These are phyloP conservation scores for Picea mariana DNA, from an alignment of 83 land plant species.

Conservation along the genomic window DNA sequence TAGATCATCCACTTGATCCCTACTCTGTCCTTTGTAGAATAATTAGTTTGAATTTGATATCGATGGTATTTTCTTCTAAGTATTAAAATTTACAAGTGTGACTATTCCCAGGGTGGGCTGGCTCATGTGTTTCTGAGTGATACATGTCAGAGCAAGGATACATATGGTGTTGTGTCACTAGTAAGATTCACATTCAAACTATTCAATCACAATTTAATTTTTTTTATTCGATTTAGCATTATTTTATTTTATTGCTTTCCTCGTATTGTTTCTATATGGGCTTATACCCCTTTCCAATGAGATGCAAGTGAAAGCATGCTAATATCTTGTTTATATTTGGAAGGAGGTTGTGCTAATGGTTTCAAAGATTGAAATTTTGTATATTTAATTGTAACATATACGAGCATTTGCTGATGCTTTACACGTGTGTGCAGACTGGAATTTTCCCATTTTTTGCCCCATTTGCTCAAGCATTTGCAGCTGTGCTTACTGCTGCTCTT, in stretches of 20 bases:
- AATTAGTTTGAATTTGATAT: conserved; percentile 5
- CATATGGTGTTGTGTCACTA: conserved; percentile 74
- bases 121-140: conserved; percentile 85
- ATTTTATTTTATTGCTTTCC: background rate
- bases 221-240: background rate
- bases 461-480: conserved; percentile 94
- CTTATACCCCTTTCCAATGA: background rate
- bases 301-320: background rate
- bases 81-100: background rate
- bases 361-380: background rate
- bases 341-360: background rate
- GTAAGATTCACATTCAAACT: conserved; percentile 31
- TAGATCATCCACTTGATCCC: conserved; percentile 6
- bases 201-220: background rate
- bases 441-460: conserved; percentile 84
- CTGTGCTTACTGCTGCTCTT: conserved; percentile 85
- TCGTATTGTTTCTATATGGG: background rate
- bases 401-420: background rate
- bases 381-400: background rate
- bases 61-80: background rate
- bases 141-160: conserved; percentile 51
- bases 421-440: conserved; percentile 56
- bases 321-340: background rate
- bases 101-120: conserved; percentile 67
- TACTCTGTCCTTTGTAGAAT: background rate